Evolutionary conservation across 2,329 filamentous ascomycete genomes (phyloP), one percentile per base, ranked within the genome.

Genomic region (Penicillium psychrosexuale): DNA sequence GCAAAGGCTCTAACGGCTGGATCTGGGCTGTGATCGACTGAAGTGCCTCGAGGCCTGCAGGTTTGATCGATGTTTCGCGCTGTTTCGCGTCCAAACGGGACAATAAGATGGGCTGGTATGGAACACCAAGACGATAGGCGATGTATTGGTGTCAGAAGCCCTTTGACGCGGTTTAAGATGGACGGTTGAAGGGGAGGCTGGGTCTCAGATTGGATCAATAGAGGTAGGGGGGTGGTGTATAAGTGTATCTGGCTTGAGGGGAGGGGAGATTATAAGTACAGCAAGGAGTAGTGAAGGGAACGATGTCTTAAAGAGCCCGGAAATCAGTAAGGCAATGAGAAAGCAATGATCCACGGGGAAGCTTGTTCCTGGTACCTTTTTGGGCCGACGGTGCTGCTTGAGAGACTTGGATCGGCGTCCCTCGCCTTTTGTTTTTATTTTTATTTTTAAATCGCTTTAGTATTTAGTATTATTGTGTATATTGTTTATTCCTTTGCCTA

Each of bases 151-250:
- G 48, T 52, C 47, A 45, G 47, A 51, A 31, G 19, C 51, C 57
- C 57, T 59, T 47, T 22, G 37, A 58, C 50, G 56, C 56, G 56
- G 43, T 47, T 27, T 22, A 31, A 31, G 24, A 46, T 31, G 28
- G 48, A 12, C 12, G 27, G 49, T 27, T 30, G 36, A 50, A 55
- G 50, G 56, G 54, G 53, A 58, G 58, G 61, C 28, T 61, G 58
- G 58, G 63, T 65, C 57, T 64, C 62, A 63, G 63, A 64, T 58
- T 54, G 47, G 48, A 28, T 47, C 47, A 44, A 55, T 51, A 45
- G 33, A 45, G 47, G 53, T 51, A 57, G 53, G 59, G 59, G 47
- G 45, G 13, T 22, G 43, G 8, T n/a, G 15, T 45, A 31, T 44
- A 30, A 31, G 15, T n/a, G 38, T 27, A 15, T 24, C 15, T 40